phyloP scores from a whole-genome alignment of 2,329 filamentous ascomycete species.

The Berkeleyomyces basicola region DNA sequence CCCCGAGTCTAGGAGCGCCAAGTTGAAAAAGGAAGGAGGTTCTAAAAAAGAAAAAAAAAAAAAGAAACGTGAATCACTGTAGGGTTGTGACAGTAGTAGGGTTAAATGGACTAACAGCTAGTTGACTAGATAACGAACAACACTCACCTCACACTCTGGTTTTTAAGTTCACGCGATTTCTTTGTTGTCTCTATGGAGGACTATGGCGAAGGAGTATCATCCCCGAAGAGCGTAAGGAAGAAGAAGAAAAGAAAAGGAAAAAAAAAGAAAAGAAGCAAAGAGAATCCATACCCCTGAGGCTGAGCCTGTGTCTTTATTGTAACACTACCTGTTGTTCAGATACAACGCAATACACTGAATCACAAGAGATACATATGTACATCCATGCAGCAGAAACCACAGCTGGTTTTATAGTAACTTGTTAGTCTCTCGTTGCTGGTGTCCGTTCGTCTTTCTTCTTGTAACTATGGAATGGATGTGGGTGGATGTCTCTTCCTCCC shows the following conservation, averaged over 20 bases:
- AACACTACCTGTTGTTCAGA: background rate
- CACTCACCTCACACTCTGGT: no score
- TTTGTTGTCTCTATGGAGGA: no score
- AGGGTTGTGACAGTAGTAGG: background rate
- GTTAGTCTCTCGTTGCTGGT: background rate
- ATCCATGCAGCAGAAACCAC: background rate
- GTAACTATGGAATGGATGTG: background rate
- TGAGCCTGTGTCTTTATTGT: conserved; percentile 3
- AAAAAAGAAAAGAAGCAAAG: background rate
- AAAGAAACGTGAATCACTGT: background rate
- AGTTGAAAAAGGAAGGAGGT: background rate
- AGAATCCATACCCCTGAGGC: conserved; percentile 6
- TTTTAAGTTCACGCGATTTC: no score
- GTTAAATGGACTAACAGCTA: background rate
- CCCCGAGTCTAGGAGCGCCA: background rate
- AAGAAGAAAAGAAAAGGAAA: background rate
- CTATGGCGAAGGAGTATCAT: background rate
- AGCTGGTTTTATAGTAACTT: background rate
- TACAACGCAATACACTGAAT: background rate
- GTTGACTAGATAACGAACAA: no score
- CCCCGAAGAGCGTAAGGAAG: background rate
- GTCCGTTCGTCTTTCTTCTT: background rate
- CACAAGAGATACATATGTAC: no score
- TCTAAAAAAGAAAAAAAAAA: background rate
- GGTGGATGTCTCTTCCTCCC: background rate